Evolutionary conservation across 2,329 filamentous ascomycete genomes (phyloP).

Genomic region (Verticillium alfalfae): DNA sequence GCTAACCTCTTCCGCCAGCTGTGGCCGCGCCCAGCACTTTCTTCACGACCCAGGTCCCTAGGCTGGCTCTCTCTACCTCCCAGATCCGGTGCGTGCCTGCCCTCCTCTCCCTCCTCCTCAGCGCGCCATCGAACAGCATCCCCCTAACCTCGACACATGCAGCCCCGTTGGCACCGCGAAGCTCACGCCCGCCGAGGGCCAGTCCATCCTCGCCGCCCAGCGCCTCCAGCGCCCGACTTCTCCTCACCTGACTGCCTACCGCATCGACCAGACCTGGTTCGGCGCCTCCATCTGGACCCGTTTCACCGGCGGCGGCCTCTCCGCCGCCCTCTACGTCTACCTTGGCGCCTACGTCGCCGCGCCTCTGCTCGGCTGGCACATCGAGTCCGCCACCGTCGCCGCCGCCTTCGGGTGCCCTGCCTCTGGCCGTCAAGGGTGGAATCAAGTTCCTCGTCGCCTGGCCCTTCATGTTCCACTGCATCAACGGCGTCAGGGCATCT

Average conservation of each 20-base stretch:
- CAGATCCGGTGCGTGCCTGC: conserved; percentile 37
- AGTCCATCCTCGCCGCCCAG: conserved; percentile 71
- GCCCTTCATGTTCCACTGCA: conserved; percentile 53
- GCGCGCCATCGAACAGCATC: not conserved
- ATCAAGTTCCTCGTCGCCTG: conserved; percentile 52
- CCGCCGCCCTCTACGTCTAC: conserved; percentile 74
- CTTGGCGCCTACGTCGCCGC: conserved; percentile 75
- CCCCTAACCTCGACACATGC: conserved; percentile 9
- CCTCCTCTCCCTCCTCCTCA: not conserved
- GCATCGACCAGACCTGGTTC: conserved; percentile 80
- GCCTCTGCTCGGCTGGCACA: conserved; percentile 62
- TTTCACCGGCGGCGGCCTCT: conserved; percentile 72
- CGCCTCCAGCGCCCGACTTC: conserved; percentile 76
- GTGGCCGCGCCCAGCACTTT: conserved; percentile 36
- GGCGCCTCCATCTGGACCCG: conserved; percentile 68
- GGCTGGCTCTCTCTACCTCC: conserved; percentile 34
- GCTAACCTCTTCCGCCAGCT: conserved; percentile 12
- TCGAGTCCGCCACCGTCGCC: conserved; percentile 55
- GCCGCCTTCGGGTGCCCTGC: conserved; percentile 55
- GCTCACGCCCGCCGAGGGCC: conserved; percentile 46
- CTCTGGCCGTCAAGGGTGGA: conserved; percentile 52
- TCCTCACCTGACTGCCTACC: conserved; percentile 84
- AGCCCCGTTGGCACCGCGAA: conserved; percentile 52
- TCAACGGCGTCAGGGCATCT: conserved; percentile 54
- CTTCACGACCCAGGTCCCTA: conserved; percentile 42